A percentile compares a stretch with the other conserved stretches of the same genome.
These are phyloP conservation scores for Nothopassalora personata DNA, from an alignment of 2,329 filamentous ascomycete species.

Conservation along the genomic window DNA sequence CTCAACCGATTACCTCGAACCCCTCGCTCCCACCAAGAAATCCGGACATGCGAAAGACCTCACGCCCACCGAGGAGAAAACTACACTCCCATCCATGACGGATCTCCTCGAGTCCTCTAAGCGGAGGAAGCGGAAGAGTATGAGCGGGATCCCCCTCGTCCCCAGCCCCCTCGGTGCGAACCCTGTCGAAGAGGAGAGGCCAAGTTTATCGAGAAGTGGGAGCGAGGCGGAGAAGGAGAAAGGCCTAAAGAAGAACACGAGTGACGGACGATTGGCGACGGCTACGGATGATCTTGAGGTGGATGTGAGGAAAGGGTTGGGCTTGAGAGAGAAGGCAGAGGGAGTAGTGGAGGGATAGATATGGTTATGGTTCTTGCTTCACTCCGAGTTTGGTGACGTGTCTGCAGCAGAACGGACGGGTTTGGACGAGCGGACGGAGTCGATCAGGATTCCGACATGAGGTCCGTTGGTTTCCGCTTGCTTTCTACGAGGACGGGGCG, in stretches of 20 bases:
- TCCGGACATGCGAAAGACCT: constrained; percentile 2
- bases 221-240: not conserved
- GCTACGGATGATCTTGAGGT: constrained; percentile 27
- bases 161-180: constrained; percentile 25
- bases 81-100: constrained; percentile 24
- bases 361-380: constrained; percentile 42
- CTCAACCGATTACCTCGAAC: constrained; percentile 16
- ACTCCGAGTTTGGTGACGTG: constrained; percentile 33
- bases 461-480: too few relatives aligned
- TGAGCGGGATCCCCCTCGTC: constrained; percentile 11
- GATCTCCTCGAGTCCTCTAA: constrained; percentile 27
- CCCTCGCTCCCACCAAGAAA: constrained; percentile 7
- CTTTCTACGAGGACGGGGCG: not conserved
- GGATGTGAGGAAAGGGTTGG: constrained; percentile 6
- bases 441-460: too few relatives aligned
- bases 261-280: constrained; percentile 9
- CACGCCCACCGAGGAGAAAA: constrained; percentile 14
- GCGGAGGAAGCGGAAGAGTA: constrained; percentile 25
- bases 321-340: not conserved
- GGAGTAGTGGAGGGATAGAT: not conserved
- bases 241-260: not conserved
- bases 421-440: too few relatives aligned
- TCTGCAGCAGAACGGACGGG: too few relatives aligned
- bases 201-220: not conserved
- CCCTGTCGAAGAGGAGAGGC: constrained; percentile 12